phyloP scores from a whole-genome alignment of 352 stramenopile genomes.

The Phytophthora foliorum region DNA sequence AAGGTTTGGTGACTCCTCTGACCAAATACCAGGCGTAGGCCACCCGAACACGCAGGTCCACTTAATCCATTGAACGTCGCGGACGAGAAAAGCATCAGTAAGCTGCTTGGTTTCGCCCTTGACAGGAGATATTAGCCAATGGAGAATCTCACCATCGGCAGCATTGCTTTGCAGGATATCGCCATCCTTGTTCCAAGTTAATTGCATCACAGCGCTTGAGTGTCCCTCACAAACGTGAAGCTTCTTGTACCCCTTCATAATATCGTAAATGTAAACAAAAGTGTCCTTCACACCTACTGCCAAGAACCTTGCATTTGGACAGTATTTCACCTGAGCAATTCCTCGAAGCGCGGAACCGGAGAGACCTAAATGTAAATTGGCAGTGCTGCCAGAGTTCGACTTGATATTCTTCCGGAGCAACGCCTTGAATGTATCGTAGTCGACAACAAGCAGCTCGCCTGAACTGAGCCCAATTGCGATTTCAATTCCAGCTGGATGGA shows the following conservation, averaged over 20 bases:
- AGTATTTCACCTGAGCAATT: slow-evolving; percentile 64
- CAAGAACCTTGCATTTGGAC: slow-evolving; percentile 54
- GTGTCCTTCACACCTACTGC: slow-evolving; percentile 70
- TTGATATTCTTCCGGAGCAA: slow-evolving; percentile 59
- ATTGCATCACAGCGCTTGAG: slow-evolving; percentile 79
- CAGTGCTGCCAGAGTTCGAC: slow-evolving; percentile 18
- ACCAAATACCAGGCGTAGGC: slow-evolving; percentile 71
- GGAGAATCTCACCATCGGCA: slow-evolving; percentile 67
- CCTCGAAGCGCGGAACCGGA: slow-evolving; percentile 15
- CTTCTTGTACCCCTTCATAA: slow-evolving; percentile 60
- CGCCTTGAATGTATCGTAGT: slow-evolving; percentile 46
- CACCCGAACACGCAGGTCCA: slow-evolving; percentile 82
- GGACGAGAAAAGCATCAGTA: slow-evolving; percentile 65
- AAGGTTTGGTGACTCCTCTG: slow-evolving; percentile 56
- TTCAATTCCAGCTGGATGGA: slow-evolving; percentile 62
- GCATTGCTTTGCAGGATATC: slow-evolving; percentile 88
- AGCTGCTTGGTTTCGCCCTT: slow-evolving; percentile 65
- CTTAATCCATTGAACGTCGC: slow-evolving; percentile 67
- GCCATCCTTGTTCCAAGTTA: slow-evolving; percentile 90
- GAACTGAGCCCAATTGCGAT: slow-evolving; percentile 60
- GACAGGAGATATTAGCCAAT: slow-evolving; percentile 53
- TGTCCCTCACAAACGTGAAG: slow-evolving; percentile 80
- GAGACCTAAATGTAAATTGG: slow-evolving; percentile 22
- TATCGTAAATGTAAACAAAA: slow-evolving; percentile 71
- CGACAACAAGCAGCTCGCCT: slow-evolving; percentile 65